Evolutionary conservation across 176 grass and related monocot species (phyloP), one percentile per base, ranked within the genome.

Genomic region (Carex littledalei): DNA sequence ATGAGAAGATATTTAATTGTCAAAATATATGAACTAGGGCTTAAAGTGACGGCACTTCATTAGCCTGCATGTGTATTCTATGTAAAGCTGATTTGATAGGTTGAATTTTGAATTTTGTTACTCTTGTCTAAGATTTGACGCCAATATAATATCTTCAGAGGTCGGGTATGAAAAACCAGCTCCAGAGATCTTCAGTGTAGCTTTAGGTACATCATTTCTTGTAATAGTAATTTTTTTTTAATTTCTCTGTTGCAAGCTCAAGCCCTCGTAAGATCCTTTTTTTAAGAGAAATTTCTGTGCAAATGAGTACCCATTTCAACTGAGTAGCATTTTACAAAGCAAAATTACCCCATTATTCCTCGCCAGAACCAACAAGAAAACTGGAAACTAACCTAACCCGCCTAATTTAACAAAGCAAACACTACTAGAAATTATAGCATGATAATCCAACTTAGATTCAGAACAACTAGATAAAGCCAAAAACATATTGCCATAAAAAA

Each of bases 151-250:
- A 56, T 98, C 96, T 29, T 95, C 96, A 16, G 93, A 98, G 65
- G 89, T 92, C 37, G 93, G 96, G 60, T 92, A 86, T n/a, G 96
- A 98, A 88, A 98, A 98, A 75, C 96, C 93, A 78, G 85, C 86
- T 86, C 89, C 91, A 43, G 96, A 98, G 76, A 98, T 98, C 41
- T 98, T 98, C 89, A 91, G 84, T 78, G 87, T 70, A 78, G 93
- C 96, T 83, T 86, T 95, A 92, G 91, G 96, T 95, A 94, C 34
- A 65, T 2, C 59, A 24, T 53, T 75, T 62, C 78, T 54, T 72
- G 16, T 41, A 17, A 52, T 78, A 8, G 24, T 73, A 20, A 43
- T 3, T 84, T 35, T 67, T 39, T 47, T 11, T 50, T 50, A 50
- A 50, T 50, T 50, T 60, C 58, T 64, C 52, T 79, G 3, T 50